Evolutionary conservation across 768 basidiomycete genomes (phyloP).

Genomic region (Pulveroboletus frians): DNA sequence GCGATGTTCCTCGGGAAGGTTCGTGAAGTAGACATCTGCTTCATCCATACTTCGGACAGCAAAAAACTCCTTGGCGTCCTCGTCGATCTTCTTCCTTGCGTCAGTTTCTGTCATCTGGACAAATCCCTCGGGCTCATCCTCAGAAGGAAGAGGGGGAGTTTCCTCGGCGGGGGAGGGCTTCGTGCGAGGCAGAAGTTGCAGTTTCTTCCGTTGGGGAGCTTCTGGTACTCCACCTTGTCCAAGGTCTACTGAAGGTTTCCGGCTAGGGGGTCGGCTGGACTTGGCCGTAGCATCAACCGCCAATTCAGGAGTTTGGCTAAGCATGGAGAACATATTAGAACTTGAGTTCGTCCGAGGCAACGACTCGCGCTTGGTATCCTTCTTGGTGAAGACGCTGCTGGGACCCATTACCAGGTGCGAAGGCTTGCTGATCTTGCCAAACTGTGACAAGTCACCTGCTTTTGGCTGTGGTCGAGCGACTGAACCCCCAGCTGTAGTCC

Average conservation of each 20-base stretch:
- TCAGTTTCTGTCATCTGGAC: slow-evolving; percentile 59
- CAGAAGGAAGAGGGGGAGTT: slow-evolving; percentile 41
- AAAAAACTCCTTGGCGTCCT: slow-evolving; percentile 86
- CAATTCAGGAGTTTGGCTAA: slow-evolving; percentile 58
- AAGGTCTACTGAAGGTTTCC: slow-evolving; percentile 49
- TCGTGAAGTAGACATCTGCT: slow-evolving; percentile 81
- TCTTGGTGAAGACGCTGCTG: slow-evolving; percentile 77
- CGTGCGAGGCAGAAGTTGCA: slow-evolving; percentile 77
- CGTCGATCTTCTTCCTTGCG: slow-evolving; percentile 69
- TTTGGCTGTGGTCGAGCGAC: slow-evolving; percentile 59
- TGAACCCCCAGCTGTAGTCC: slow-evolving; percentile 64
- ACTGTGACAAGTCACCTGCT: slow-evolving; percentile 81
- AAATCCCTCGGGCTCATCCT: slow-evolving; percentile 43
- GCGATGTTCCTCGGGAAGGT: slow-evolving; percentile 61
- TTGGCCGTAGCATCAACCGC: slow-evolving; percentile 49
- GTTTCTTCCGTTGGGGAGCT: slow-evolving; percentile 55
- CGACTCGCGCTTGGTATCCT: slow-evolving; percentile 63
- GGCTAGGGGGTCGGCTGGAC: slow-evolving; percentile 46
- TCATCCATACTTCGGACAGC: slow-evolving; percentile 79
- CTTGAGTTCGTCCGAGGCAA: slow-evolving; percentile 75
- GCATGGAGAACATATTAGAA: slow-evolving; percentile 86
- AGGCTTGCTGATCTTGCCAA: slow-evolving; percentile 79
- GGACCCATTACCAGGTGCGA: slow-evolving; percentile 77
- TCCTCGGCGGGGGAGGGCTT: slow-evolving; percentile 50
- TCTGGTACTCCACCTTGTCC: slow-evolving; percentile 43